Percentiles rank a stretch among this genome's conserved stretches.
Evolutionary conservation across 148 eudicot genomes (phyloP).

Genomic region (Mesembryanthemum crystallinum): DNA sequence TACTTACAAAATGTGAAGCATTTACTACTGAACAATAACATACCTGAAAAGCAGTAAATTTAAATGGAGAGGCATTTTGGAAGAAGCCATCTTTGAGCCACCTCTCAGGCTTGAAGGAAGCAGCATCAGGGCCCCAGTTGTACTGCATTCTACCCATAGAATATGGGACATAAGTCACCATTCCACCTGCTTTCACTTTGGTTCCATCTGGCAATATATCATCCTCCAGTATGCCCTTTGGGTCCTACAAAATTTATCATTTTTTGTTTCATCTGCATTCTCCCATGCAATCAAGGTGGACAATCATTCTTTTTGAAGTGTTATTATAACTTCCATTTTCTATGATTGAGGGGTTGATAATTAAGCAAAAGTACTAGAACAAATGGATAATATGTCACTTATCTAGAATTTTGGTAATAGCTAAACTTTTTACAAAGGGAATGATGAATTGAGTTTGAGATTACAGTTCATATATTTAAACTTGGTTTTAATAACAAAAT

Average conservation of each 20-base stretch:
- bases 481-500: no score
- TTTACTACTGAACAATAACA: no score
- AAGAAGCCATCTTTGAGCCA: slow-evolving; percentile 91
- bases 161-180: slow-evolving; percentile 98
- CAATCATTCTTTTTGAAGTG: no score
- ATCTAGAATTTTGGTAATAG: no score
- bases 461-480: no score
- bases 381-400: no score
- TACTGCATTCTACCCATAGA: slow-evolving; percentile 99
- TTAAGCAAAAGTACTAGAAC: no score
- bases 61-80: slow-evolving; percentile 89
- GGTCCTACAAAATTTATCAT: slow-evolving; percentile 47
- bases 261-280: neutral
- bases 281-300: neutral
- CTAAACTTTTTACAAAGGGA: no score
- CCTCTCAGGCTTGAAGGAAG: slow-evolving; percentile 79
- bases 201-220: slow-evolving; percentile 93
- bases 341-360: no score
- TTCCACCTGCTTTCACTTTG: slow-evolving; percentile 88
- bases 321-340: no score
- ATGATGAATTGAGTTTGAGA: no score
- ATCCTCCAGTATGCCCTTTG: slow-evolving; percentile 82
- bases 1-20: no score
- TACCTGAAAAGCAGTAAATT: slow-evolving; percentile 98
- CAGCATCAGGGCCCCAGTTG: slow-evolving; percentile 94